These are phyloP conservation scores for Fusarium drepaniforme DNA, from an alignment of 2,329 filamentous ascomycete species.

Conservation along the genomic window DNA sequence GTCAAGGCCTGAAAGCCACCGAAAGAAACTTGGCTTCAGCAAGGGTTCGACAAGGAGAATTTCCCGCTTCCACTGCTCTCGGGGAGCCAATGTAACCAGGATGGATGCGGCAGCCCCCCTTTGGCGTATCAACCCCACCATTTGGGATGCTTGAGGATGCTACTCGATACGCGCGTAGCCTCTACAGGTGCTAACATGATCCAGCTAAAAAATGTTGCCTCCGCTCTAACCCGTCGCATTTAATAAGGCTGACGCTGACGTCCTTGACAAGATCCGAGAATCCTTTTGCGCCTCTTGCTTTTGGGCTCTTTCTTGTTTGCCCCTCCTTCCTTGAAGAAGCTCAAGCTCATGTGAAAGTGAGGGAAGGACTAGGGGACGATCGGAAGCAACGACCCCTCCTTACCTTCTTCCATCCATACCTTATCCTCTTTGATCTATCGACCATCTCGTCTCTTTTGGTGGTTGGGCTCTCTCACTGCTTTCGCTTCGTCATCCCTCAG, in stretches of 20 bases:
- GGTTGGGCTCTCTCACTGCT: not conserved
- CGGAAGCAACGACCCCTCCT: conserved; percentile 28
- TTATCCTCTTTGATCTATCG: conserved; percentile 2
- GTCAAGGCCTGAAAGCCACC: not conserved
- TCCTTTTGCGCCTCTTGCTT: conserved; percentile 9
- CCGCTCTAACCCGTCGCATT: conserved; percentile 10
- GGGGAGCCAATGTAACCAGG: conserved; percentile 1
- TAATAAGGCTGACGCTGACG: conserved; percentile 41
- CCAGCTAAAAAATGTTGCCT: not conserved
- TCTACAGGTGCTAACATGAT: not conserved
- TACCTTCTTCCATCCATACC: not conserved
- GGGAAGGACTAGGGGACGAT: not conserved
- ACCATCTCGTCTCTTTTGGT: conserved; percentile 13
- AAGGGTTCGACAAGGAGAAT: not conserved
- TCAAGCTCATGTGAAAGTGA: conserved; percentile 12
- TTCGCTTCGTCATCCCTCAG: conserved; percentile 15
- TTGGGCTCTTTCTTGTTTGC: not conserved
- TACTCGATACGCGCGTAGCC: conserved; percentile 31
- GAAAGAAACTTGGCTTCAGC: not conserved
- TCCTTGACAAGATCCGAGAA: conserved; percentile 14
- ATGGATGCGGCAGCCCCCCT: conserved; percentile 1
- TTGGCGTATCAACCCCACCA: conserved; percentile 22
- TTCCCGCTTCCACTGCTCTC: not conserved
- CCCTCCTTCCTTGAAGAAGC: conserved; percentile 1
- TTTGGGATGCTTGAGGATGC: not conserved